Base-by-base conservation (phyloP, 441 rosid genomes). In the Mallotus repandus region DNA sequence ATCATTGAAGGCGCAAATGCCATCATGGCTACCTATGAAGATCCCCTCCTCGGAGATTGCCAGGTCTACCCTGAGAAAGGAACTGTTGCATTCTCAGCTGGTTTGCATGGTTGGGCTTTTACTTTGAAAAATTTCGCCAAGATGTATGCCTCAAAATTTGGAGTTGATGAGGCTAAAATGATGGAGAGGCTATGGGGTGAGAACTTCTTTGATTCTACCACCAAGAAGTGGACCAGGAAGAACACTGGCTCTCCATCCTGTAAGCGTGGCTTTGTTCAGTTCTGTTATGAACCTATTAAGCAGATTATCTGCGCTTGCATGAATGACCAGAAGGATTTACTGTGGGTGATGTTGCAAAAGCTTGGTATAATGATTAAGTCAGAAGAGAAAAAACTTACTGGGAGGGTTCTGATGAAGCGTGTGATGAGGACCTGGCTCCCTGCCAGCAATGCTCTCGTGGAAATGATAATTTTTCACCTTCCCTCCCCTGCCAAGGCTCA, bases 1-100 rank as follows among this genome's bases (percentile, higher is more conserved):
- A 91, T 89, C 54, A 86, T 88, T 80, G 94, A 89, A 74, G 87
- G 88, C 74, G 90, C 94, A 19, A 89, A 89, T 75, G 94, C 88
- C 62, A 89, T 89, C 49, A 87, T 86, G 90, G 94, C 94, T 18
- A 89, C 91, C 7, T 89, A 89, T 61, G 91, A 89, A 74, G 94
- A 87, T 74, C 94, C 90, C 18, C 91, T 89, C 7, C 90, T 89
- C 0, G 94, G 94, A 53, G 91, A 89, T 76, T 87, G 85, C 53
- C 88, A 84, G 77, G 94, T 85, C 21, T 89, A 89, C 70, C 91
- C 91, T 0, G 91, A 87, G 80, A 87, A 87, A 70, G 91, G 91
- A 74, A 87, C 91, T 3, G 91, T 87, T 71, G 89, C 91, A 46
- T 87, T 87, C 80, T 87, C 89, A 19, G 91, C 89, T 46, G 91